phyloP scores from a whole-genome alignment of 495 filamentous ascomycete genomes.

The Penicillium angulare region DNA sequence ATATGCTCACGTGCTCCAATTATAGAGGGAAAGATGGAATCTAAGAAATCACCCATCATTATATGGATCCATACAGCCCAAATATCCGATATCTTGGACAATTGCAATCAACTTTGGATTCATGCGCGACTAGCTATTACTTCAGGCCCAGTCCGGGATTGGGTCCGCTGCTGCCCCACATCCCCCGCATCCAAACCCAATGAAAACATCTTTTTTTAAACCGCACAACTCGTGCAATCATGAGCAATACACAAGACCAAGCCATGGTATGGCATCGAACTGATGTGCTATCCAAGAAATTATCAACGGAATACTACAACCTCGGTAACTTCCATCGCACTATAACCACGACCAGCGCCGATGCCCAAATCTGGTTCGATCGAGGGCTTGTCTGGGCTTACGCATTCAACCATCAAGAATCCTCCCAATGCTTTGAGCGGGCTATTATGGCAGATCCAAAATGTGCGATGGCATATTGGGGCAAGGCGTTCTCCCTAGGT shows the following conservation, averaged over 20 bases:
- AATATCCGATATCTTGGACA: no score
- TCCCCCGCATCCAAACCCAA: conserved; percentile 10
- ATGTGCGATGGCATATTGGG: conserved; percentile 68
- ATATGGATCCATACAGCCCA: no score
- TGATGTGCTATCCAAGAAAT: background rate
- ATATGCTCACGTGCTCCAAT: no score
- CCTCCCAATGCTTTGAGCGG: conserved; percentile 56
- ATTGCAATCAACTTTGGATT: no score
- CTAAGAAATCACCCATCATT: no score
- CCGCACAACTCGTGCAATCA: background rate
- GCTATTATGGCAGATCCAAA: conserved; percentile 50
- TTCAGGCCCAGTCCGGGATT: no score
- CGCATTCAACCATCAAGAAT: conserved; percentile 65
- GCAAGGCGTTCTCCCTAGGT: conserved; percentile 60
- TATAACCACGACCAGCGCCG: conserved; percentile 40
- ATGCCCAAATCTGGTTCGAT: conserved; percentile 59
- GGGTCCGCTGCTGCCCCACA: background rate
- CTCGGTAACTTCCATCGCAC: conserved; percentile 53
- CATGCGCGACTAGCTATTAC: no score
- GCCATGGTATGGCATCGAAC: conserved; percentile 8
- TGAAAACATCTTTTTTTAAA: conserved; percentile 8
- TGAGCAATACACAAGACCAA: background rate
- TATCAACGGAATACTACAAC: conserved; percentile 46
- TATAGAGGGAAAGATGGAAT: no score
- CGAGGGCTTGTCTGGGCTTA: conserved; percentile 63